Evolutionary conservation across 768 basidiomycete species (phyloP).

Genomic region (Podaxis pistillaris): DNA sequence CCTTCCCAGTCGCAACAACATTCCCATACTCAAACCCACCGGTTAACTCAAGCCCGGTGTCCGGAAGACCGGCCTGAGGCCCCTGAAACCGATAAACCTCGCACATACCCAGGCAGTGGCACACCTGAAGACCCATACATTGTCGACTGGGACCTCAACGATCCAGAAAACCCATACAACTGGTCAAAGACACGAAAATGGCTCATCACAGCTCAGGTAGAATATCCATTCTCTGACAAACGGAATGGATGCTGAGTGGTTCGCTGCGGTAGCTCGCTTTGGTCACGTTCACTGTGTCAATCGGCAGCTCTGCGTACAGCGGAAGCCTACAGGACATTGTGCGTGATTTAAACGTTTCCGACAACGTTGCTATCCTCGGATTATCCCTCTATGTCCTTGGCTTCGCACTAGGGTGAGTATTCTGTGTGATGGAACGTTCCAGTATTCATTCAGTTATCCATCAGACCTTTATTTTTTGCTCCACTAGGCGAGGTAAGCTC

Average conservation of each 20-base stretch:
- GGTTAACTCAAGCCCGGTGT: slow-evolving; percentile 2
- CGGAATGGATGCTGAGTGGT: slow-evolving; percentile 1
- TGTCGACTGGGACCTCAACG: slow-evolving; percentile 51
- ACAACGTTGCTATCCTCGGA: slow-evolving; percentile 54
- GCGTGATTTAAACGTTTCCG: slow-evolving; percentile 45
- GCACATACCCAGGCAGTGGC: slow-evolving; percentile 43
- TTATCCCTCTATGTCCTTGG: slow-evolving; percentile 64
- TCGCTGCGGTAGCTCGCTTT: slow-evolving; percentile 39
- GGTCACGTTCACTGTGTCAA: slow-evolving; percentile 56
- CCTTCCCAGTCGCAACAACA: neutral
- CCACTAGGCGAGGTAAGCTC: slow-evolving; percentile 52
- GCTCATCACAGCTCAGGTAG: slow-evolving; percentile 53
- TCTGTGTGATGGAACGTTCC: neutral
- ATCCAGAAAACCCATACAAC: slow-evolving; percentile 56
- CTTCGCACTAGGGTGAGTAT: slow-evolving; percentile 53
- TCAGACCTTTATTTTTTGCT: slow-evolving; percentile 52
- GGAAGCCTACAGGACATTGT: slow-evolving; percentile 47
- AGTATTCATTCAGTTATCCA: slow-evolving; percentile 2
- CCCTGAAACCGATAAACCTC: neutral
- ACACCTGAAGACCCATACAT: slow-evolving; percentile 48
- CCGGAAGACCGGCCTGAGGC: neutral
- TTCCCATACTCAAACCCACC: slow-evolving; percentile 4
- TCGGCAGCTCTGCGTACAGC: slow-evolving; percentile 56
- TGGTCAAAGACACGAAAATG: slow-evolving; percentile 49
- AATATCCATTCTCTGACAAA: slow-evolving; percentile 8